Percentiles rank a stretch among this genome's conserved stretches.
These are phyloP conservation scores for Lasiosphaeria miniovina DNA, from an alignment of 495 filamentous ascomycete species.

Conservation along the genomic window DNA sequence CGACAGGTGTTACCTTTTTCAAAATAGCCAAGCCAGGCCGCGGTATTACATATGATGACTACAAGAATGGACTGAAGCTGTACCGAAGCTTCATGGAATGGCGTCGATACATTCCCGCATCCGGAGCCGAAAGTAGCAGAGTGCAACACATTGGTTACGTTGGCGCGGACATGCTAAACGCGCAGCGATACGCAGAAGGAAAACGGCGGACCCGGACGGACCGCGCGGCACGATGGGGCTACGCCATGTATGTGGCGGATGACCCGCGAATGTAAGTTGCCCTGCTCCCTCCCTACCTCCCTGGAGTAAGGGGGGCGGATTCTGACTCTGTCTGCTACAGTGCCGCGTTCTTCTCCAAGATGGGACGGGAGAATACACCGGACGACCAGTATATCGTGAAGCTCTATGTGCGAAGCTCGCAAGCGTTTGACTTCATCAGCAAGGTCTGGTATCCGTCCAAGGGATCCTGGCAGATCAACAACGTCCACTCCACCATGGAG, in stretches of 20 bases:
- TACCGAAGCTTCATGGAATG: neutral
- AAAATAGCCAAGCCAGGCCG: neutral
- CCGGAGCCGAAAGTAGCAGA: neutral
- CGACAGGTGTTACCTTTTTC: neutral
- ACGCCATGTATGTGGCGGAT: constrained; percentile 2
- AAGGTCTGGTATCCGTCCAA: neutral
- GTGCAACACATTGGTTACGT: neutral
- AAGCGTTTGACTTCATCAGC: neutral
- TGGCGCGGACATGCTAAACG: neutral
- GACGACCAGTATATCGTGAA: neutral
- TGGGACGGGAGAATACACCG: neutral
- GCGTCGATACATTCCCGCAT: neutral
- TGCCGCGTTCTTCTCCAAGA: neutral
- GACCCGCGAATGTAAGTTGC: constrained; percentile 1
- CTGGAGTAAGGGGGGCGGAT: no score
- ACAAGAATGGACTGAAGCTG: neutral
- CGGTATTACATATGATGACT: neutral
- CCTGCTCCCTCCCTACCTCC: neutral
- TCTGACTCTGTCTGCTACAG: neutral
- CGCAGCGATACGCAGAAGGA: neutral
- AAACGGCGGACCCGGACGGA: neutral
- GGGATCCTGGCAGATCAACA: neutral
- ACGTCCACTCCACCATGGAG: neutral
- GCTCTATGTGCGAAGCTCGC: neutral
- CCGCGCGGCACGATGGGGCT: constrained; percentile 3